A percentile compares a stretch with the other conserved stretches of the same genome.
These are phyloP conservation scores for Clitoria ternatea DNA, from an alignment of 306 rosid species.

Conservation along the genomic window DNA sequence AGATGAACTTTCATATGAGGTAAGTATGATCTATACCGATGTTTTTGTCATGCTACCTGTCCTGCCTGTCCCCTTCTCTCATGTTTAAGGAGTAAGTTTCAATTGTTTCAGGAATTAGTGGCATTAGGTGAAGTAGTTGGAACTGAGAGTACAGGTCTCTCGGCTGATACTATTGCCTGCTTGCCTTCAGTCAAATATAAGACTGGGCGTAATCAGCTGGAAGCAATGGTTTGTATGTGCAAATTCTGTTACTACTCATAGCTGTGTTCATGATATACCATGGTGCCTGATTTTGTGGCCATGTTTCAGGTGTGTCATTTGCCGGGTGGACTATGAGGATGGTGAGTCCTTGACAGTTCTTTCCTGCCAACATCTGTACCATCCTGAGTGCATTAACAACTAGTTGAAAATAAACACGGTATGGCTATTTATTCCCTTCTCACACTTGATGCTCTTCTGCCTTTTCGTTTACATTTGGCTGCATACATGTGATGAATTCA, in stretches of 20 bases:
- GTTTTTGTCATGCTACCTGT: background rate
- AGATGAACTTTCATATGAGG: slow-evolving; percentile 97
- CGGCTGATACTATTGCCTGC: slow-evolving; percentile 63
- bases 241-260: slow-evolving; percentile 22
- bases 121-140: slow-evolving; percentile 98
- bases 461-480: background rate
- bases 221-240: slow-evolving; percentile 82
- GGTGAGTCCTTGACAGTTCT: slow-evolving; percentile 80
- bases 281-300: slow-evolving; percentile 22
- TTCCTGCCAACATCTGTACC: slow-evolving; percentile 92
- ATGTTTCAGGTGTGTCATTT: slow-evolving; percentile 80
- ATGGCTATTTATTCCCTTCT: slow-evolving; percentile 14
- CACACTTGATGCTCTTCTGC: background rate
- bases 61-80: background rate
- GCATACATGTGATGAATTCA: slow-evolving; percentile 1
- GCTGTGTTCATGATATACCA: background rate
- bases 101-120: slow-evolving; percentile 67
- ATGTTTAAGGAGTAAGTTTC: slow-evolving; percentile 14
- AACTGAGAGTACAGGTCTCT: slow-evolving; percentile 90
- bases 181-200: slow-evolving; percentile 77
- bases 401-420: slow-evolving; percentile 98
- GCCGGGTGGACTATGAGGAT: slow-evolving; percentile 90
- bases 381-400: slow-evolving; percentile 85
- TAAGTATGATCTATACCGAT: slow-evolving; percentile 30
- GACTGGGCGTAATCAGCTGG: slow-evolving; percentile 74